Evolutionary conservation across 805 yeast genomes (phyloP).

Genomic region (Phaffomyces opuntiae): DNA sequence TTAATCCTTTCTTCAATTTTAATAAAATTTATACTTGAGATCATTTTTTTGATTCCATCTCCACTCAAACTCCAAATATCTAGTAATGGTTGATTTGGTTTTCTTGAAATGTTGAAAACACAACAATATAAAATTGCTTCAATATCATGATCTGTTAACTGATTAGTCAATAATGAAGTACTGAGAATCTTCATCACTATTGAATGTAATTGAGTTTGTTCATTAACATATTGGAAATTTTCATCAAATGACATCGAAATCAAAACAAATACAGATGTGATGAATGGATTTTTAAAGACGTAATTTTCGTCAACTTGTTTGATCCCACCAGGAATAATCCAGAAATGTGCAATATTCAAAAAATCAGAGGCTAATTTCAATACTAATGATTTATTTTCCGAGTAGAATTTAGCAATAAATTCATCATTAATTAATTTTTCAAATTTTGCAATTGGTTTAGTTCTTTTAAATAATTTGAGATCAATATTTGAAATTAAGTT

Average conservation of each 20-base stretch:
- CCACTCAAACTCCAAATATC: conserved; percentile 49
- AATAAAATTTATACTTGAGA: conserved; percentile 39
- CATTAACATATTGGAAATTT: conserved; percentile 38
- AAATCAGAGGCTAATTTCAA: conserved; percentile 40
- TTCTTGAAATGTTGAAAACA: conserved; percentile 46
- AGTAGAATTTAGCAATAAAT: conserved; percentile 37
- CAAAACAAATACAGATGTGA: conserved; percentile 45
- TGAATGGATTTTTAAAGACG: conserved; percentile 45
- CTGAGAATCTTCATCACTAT: conserved; percentile 45
- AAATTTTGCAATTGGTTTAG: conserved; percentile 23
- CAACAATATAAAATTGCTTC: conserved; percentile 53
- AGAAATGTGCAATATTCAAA: conserved; percentile 46
- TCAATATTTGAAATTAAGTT: conserved; percentile 32
- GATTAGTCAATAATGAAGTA: conserved; percentile 41
- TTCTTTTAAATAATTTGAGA: conserved; percentile 30
- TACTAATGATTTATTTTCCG: conserved; percentile 36
- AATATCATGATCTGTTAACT: conserved; percentile 52
- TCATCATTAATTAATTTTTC: conserved; percentile 32
- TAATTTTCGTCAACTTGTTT: conserved; percentile 38
- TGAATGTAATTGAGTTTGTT: conserved; percentile 40
- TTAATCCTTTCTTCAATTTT: conserved; percentile 32
- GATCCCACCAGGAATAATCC: conserved; percentile 60
- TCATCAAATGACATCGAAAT: conserved; percentile 53
- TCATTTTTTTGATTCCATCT: conserved; percentile 42
- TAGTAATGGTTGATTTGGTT: conserved; percentile 44